Conservation (phyloP, 169 alveolate species). For the Cryptosporidium meleagridis region DNA sequence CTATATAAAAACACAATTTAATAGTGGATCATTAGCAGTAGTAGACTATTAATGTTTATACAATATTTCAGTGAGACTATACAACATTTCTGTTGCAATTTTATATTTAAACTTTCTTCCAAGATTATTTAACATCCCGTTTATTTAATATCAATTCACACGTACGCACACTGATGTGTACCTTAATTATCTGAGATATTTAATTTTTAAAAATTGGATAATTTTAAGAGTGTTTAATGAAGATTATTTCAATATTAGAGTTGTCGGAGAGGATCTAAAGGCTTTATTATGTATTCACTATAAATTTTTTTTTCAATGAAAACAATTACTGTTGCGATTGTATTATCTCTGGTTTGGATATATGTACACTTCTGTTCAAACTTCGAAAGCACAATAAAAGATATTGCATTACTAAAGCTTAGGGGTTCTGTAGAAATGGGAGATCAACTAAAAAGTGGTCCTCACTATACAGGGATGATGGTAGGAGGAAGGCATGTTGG, state of each 20-base stretch:
- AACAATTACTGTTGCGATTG: not conserved
- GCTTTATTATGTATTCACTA: not conserved
- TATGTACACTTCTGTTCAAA: not conserved
- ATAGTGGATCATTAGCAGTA: not conserved
- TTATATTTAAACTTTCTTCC: too few species aligned
- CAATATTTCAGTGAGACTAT: not conserved
- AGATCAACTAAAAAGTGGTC: slow-evolving; percentile 40
- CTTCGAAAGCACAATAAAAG: too few species aligned
- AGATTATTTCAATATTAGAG: not conserved
- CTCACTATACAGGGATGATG: slow-evolving; percentile 75
- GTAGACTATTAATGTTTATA: too few species aligned
- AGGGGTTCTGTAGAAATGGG: slow-evolving; percentile 33
- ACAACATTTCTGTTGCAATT: not conserved
- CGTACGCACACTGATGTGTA: slow-evolving; percentile 26
- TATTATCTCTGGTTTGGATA: not conserved
- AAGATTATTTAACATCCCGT: not conserved
- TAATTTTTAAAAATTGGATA: not conserved
- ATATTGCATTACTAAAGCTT: slow-evolving; percentile 19
- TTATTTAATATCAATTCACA: not conserved
- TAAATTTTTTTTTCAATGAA: not conserved
- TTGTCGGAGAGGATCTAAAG: not conserved
- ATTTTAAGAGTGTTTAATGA: not conserved
- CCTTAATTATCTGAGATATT: not conserved
- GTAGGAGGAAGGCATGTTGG: slow-evolving; percentile 75
- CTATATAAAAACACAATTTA: too few species aligned